Evolutionary conservation across 1,284 basidiomycete species (phyloP), one percentile per base, ranked within the genome.

Genomic region (Marasmius sp.): DNA sequence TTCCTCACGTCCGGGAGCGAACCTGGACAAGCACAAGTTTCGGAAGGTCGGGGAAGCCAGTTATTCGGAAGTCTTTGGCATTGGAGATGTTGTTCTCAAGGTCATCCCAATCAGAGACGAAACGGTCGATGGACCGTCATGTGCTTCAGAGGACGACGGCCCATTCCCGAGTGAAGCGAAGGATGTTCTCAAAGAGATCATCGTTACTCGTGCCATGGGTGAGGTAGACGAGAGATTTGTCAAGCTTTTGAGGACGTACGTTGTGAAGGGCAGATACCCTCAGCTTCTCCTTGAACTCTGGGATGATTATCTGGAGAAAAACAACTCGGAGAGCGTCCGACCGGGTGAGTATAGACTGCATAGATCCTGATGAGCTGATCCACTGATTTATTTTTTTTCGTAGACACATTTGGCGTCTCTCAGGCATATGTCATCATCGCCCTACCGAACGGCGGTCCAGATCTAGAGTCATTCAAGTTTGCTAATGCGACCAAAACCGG

Each of bases 11-110:
- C 38, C 43, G 11, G n/a, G 38, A 36, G 45, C 54, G n/a, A 22
- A 53, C 6, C 38, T 66, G 16, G 69, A 56, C 41, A 60, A 68
- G 8, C 41, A 67, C 8, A 61, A 65, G 12, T 92, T 93, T 73
- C 80, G 78, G 65, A 99, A 99, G 77, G 89, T 98, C 58, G 97
- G 96, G 51, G 97, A 99, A 77, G 97, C 97, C 11, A 95, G 93
- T 54, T 99, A 93, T 74, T 97, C 95, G 0, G 97, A 99, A 72
- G 97, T 99, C n/a, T 99, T 94, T 76, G 89, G 89, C 4, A 87
- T 95, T 55, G 87, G 88, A 1, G 85, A 89, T 66, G 86, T 94
- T 39, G 94, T 97, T 16, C 80, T 96, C 67, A 97, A 97, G 77
- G 83, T 97, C 54, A 88, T 97, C 27, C 93, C 93, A 1, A 74